Evolutionary conservation across 441 rosid genomes (phyloP).

Genomic region (Populus hybrid): DNA sequence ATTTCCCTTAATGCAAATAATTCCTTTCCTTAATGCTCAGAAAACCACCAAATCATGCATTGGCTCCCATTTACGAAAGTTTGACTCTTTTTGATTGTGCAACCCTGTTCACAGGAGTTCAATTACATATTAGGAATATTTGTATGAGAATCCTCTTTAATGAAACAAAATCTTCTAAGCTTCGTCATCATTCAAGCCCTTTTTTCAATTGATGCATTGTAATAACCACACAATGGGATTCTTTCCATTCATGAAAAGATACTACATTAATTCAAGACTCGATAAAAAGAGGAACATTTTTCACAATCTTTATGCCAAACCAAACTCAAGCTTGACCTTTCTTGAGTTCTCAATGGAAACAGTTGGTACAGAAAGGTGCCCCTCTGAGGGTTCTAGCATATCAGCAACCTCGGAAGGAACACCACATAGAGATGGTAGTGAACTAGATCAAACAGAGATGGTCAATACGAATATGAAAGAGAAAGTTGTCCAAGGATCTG

Average conservation of each 20-base stretch:
- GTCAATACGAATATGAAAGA: not conserved
- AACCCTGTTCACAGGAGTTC: not conserved
- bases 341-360: not conserved
- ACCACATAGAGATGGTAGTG: not conserved
- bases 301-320: not conserved
- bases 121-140: not conserved
- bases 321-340: not conserved
- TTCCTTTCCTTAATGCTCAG: too few relatives aligned
- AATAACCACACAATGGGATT: not conserved
- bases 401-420: not conserved
- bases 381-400: not conserved
- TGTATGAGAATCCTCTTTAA: too few relatives aligned
- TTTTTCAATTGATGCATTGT: not conserved
- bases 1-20: not conserved
- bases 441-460: not conserved
- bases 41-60: too few relatives aligned
- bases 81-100: not conserved
- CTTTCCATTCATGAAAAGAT: not conserved
- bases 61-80: not conserved
- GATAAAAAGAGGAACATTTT: not conserved
- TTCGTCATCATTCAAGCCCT: not conserved
- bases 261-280: not conserved
- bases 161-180: not conserved
- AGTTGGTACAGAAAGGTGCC: not conserved
- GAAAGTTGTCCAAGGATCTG: not conserved